These are phyloP conservation scores for Hanseniaspora sp. DNA, from an alignment of 1,139 yeast genomes.

Conservation along the genomic window DNA sequence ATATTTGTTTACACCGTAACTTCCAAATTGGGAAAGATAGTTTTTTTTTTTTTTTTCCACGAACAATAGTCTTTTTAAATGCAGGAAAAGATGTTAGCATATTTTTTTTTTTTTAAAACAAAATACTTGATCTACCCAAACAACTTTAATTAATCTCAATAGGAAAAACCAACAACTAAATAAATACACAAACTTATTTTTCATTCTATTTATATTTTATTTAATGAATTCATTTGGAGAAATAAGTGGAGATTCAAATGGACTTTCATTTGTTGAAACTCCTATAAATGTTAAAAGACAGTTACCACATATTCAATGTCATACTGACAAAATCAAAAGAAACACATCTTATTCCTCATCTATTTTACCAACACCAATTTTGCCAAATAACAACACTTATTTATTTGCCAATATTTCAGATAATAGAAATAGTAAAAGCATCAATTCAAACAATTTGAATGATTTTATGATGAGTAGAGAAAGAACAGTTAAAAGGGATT, in stretches of 20 bases:
- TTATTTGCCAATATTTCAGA: slow-evolving; percentile 32
- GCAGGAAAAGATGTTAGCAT: too few relatives aligned
- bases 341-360: slow-evolving; percentile 11
- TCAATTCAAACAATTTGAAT: not conserved
- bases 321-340: slow-evolving; percentile 7
- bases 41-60: too few relatives aligned
- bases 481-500: slow-evolving; percentile 11
- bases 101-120: too few relatives aligned
- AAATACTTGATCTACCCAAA: not conserved
- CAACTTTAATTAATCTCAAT: too few relatives aligned
- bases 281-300: not conserved
- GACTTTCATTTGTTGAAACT: not conserved
- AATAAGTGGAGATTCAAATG: not conserved
- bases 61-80: too few relatives aligned
- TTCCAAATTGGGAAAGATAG: too few relatives aligned
- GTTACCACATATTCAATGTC: not conserved
- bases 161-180: too few relatives aligned
- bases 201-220: too few relatives aligned
- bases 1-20: too few relatives aligned
- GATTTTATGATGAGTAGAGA: slow-evolving; percentile 14
- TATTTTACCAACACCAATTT: slow-evolving; percentile 3
- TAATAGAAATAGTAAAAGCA: slow-evolving; percentile 23
- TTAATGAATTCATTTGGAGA: slow-evolving; percentile 7
- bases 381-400: slow-evolving; percentile 19
- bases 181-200: too few relatives aligned